Percentiles rank a stretch among this genome's conserved stretches.
phyloP scores from a whole-genome alignment of 805 yeast genomes.

The Torulaspora indica region DNA sequence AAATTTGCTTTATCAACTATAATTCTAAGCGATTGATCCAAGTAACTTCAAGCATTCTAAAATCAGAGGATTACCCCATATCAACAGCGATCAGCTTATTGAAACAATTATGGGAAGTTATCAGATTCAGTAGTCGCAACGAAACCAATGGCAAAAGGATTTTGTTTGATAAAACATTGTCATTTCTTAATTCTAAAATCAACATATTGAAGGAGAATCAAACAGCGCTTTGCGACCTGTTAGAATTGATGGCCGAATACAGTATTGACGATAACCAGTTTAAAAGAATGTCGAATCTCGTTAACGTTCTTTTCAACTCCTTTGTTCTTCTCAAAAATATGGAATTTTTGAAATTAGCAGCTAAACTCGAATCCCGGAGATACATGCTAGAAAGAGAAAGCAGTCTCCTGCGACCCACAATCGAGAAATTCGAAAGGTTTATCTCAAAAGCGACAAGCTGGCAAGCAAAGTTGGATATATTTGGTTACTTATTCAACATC shows the following conservation, averaged over 20 bases:
- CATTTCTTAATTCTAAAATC: constrained; percentile 20
- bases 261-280: constrained; percentile 18
- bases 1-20: not conserved
- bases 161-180: constrained; percentile 23
- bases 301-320: constrained; percentile 29
- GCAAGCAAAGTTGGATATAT: constrained; percentile 14
- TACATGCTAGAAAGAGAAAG: constrained; percentile 8
- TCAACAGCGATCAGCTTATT: constrained; percentile 4
- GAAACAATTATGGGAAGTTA: constrained; percentile 11
- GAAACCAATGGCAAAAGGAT: constrained; percentile 4
- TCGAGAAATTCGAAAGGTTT: constrained; percentile 23
- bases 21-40: not conserved
- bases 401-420: constrained; percentile 1
- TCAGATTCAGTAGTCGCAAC: constrained; percentile 10
- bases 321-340: constrained; percentile 18
- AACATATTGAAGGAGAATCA: not conserved
- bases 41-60: not conserved
- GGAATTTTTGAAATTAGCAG: constrained; percentile 9
- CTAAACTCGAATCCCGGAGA: constrained; percentile 8
- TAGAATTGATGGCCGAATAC: constrained; percentile 15
- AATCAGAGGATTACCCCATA: not conserved
- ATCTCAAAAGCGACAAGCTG: constrained; percentile 14
- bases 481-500: constrained; percentile 23
- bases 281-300: constrained; percentile 28
- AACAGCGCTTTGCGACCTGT: constrained; percentile 2